Evolutionary conservation across 164 flowering plant species (phyloP), one percentile per base, ranked within the genome.

Genomic region (Protea cynaroides): DNA sequence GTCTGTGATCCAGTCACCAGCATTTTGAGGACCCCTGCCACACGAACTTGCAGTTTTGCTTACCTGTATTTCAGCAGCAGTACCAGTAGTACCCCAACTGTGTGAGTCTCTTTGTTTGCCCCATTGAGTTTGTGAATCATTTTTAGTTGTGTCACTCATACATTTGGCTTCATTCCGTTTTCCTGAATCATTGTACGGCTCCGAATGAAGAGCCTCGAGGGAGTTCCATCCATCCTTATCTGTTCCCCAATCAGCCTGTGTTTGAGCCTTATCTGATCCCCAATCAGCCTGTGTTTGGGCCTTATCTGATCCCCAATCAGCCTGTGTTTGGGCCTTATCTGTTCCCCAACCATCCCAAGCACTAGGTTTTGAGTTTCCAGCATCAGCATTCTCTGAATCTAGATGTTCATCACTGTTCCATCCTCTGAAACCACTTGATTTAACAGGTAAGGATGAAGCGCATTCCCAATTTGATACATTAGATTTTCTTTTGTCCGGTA

Each of bases 401-500:
- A 55, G 56, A 37, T n/a, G 14, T 47, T 67, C 23, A 19, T 25
- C 64, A 8, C 14, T 62, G 23, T 46, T 62, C 77, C 76, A 64
- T 6, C 56, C 74, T 44, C 68, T 71, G 51, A 66, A 63, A 19
- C 74, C 61, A 44, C 52, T 44, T 4, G 77, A 62, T 15, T 55
- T 64, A 1, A 18, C 57, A 38, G 54, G 44, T 44, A 18, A 21
- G 23, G 69, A 21, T 18, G 74, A 46, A 40, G 43, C 69, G 2
- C 40, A 65, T 25, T 71, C 82, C 87, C 87, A 83, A 44, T 62
- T 69, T 25, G 78, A 72, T 51, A 62, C 56, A 38, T 57, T 65
- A 15, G 66, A 38, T 19, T 53, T 56, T 34, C 57, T 69, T 36
- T 36, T 58, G 40, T 70, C 63, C 11, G 25, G 13, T n/a, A n/a